Evolutionary conservation across 73 alveolate genomes (phyloP), one percentile per base, ranked within the genome.

Genomic region (Paramecium pentaurelia): DNA sequence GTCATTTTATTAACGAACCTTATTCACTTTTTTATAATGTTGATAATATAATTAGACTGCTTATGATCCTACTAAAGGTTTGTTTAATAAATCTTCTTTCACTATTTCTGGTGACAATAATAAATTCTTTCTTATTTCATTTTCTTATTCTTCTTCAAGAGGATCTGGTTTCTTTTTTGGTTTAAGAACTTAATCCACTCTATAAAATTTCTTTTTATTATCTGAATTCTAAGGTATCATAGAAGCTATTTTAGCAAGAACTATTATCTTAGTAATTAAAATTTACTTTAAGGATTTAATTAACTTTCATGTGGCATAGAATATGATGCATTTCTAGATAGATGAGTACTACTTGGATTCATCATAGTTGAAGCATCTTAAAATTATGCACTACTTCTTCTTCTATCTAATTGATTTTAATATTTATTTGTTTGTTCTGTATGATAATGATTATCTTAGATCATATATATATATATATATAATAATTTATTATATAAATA

Each of bases 281-380:
- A 14, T 64, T 12, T 64, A 64, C 84, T 28, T 28, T 64, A 64
- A 8, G 84, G 84, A 64, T 64, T 64, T 28, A 73, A 8, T 37
- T 49, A 6, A 25, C 75, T 40, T 80, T 80, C 91, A 12, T 80
- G 91, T 10, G 91, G 91, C 91, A 80, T 80, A 22, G 91, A 80
- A 49, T 80, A 80, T 4, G 91, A 80, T 9, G 91, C 91, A 42
- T 28, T 80, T 47, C 91, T 73, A 11, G 47, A 64, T 0, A 64
- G 47, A 34, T 64, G 84, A 14, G 47, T 20, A 64, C 36, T 64
- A 28, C 84, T 64, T 34, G 84, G 47, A 34, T 64, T 64, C 1
- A 32, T 28, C 70, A 54, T 22, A 2, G 84, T 64, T 8, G 84
- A 64, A 28, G 84, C 8, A 1, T 64, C 84, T 18, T 64, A 34